Percentiles rank a stretch among this genome's conserved stretches.
phyloP scores from a whole-genome alignment of 768 basidiomycete species.

The Phanerodontia chrysosporium region DNA sequence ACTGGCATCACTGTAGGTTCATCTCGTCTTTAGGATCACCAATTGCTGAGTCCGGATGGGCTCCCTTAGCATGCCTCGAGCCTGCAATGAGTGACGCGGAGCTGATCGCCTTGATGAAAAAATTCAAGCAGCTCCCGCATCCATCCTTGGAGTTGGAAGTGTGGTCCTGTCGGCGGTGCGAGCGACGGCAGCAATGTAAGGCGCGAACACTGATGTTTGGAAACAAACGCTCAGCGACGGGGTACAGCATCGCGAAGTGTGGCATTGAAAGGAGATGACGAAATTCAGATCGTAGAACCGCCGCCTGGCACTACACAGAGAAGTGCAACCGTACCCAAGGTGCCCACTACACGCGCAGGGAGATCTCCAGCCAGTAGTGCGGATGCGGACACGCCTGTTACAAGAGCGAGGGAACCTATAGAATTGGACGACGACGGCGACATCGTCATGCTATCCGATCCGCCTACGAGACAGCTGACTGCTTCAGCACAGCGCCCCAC shows the following conservation, averaged over 20 bases:
- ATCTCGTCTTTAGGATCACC: neutral
- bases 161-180: slow-evolving; percentile 2
- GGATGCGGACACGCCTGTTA: too few relatives aligned
- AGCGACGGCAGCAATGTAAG: neutral
- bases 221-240: too few relatives aligned
- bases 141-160: neutral
- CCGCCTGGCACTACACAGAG: neutral
- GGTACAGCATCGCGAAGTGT: too few relatives aligned
- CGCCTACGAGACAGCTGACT: neutral
- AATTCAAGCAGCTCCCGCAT: neutral
- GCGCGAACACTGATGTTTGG: too few relatives aligned
- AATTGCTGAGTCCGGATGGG: neutral
- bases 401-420: too few relatives aligned
- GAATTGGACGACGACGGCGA: neutral
- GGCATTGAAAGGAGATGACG: neutral
- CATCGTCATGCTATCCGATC: neutral
- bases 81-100: neutral
- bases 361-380: too few relatives aligned
- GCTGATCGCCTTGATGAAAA: neutral
- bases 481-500: neutral
- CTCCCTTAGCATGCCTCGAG: neutral
- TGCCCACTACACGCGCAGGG: too few relatives aligned
- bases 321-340: neutral
- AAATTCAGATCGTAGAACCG: neutral
- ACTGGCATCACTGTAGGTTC: slow-evolving; percentile 3